Base-by-base conservation (phyloP, 805 yeast genomes). In the Saccharomyces cerevisiae region DNA sequence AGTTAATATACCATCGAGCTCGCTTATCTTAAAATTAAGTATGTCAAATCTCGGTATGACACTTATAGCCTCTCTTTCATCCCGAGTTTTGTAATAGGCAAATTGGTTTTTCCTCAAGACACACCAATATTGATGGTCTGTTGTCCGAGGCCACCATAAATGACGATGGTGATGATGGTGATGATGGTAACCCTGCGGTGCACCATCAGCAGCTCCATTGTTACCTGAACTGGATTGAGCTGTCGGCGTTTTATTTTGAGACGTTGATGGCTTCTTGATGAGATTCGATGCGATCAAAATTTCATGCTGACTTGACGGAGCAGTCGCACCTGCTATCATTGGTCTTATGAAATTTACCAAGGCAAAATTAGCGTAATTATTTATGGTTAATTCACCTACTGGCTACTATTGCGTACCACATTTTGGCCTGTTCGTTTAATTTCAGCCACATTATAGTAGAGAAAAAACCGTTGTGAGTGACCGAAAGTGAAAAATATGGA, bases 61-160 rank as follows among this genome's bases (percentile, higher is more conserved):
- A 30, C 51, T 56, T 22, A 59, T 54, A 2, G 66, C 63, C 49
- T 60, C 61, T 21, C 62, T 52, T 49, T 62, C 66, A 36, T 57
- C 58, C 29, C 51, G 55, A 51, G 60, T 60, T 52, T 61, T 62
- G 47, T 62, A 62, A 49, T 62, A 62, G 49, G 64, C 60, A 41
- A 62, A 56, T 49, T 62, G 66, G n/a, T 55, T 58, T 32, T 56
- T 51, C 46, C 66, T 52, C 21, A 62, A 50, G 10, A 62, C 66
- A 50, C 63, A 62, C 66, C 66, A 62, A 48, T 54, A 61, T n/a
- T 36, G 43, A 22, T 36, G 43, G 4, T 36, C 43, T 17, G 22
- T 36, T 36, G 43, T 6, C 2, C 43, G 22, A 6, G 43, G 43
- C 43, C 43, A 36, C 43, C 43, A 36, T 24, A 36, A 36, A 36